phyloP scores from a whole-genome alignment of 78 protist genomes.

The Thecamonas trahens region DNA sequence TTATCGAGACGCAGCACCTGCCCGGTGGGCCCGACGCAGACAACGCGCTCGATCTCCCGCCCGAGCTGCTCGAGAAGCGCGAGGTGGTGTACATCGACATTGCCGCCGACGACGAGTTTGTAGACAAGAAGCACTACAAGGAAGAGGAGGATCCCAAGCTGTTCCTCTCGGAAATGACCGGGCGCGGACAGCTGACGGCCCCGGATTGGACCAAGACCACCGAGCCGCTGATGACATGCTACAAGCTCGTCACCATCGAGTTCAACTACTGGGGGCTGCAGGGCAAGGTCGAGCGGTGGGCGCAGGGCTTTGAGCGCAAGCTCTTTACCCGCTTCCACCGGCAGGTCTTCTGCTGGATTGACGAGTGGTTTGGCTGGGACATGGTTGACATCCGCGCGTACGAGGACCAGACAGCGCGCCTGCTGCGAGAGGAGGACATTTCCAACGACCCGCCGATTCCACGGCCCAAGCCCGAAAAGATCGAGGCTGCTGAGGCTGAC shows the following conservation, averaged over 20 bases:
- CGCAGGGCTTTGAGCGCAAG: neutral
- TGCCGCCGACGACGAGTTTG: slow-evolving; percentile 14
- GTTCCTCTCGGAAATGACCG: slow-evolving; percentile 55
- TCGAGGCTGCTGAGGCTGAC: too few relatives aligned
- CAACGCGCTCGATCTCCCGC: slow-evolving; percentile 24
- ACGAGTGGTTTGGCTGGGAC: slow-evolving; percentile 67
- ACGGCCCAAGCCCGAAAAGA: too few relatives aligned
- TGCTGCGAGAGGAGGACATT: too few relatives aligned
- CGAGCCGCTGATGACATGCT: slow-evolving; percentile 52
- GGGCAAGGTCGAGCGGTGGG: slow-evolving; percentile 55
- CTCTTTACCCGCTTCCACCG: slow-evolving; percentile 42
- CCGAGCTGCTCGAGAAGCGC: slow-evolving; percentile 15
- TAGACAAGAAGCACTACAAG: slow-evolving; percentile 45
- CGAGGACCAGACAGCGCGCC: slow-evolving; percentile 30
- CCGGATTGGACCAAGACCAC: neutral
- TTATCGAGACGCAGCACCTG: slow-evolving; percentile 61
- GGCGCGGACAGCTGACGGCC: slow-evolving; percentile 56
- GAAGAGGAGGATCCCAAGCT: slow-evolving; percentile 61
- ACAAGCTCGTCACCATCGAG: slow-evolving; percentile 65
- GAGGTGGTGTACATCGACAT: slow-evolving; percentile 58
- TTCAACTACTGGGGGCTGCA: slow-evolving; percentile 75
- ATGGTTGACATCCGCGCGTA: slow-evolving; percentile 53
- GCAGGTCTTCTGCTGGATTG: slow-evolving; percentile 75
- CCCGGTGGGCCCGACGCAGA: slow-evolving; percentile 33
- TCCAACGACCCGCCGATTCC: too few relatives aligned